Evolutionary conservation across 345 rosid genomes (phyloP), one percentile per base, ranked within the genome.

Genomic region (Reutealis trisperma): DNA sequence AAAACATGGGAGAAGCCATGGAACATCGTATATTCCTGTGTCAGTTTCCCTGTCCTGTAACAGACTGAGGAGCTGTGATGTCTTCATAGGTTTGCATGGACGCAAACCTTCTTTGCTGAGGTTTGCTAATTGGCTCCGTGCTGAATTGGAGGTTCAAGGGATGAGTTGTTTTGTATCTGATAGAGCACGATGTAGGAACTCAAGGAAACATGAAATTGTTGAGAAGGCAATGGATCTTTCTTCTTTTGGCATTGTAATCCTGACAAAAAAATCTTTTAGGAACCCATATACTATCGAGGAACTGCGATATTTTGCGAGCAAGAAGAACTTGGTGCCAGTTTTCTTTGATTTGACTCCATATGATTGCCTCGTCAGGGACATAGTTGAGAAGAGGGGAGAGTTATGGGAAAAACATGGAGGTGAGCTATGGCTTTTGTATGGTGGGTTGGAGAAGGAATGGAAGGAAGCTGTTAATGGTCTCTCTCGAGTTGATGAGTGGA

Each of bases 351-450:
- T 93, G 47, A 83, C 87, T 78, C 95, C 91, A 2, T 86, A 86
- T 22, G 98, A 93, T 64, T 96, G 98, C 80, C 97, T 93, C 68
- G 97, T 96, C 59, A 85, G 98, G 79, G 99, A 96, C 80, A 91
- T 96, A 61, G 92, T 96, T 51, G 99, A 96, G 79, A 96, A 87
- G 87, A 84, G 97, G 80, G 99, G 98, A 37, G 98, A 92, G 68
- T 76, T 93, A 75, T 96, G 99, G 99, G 98, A 91, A 84, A 91
- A 91, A 81, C 88, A 90, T 37, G 98, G 97, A 47, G 99, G 98
- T 8, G 97, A 93, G 69, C 61, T 93, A 6, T 93, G 98, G 98
- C 80, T 84, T 85, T 76, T 86, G 37, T 96, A 93, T 41, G 97
- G 96, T 34, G 97, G 98, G 24, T 71, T 91, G 71, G 99, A 96